phyloP scores from a whole-genome alignment of 495 filamentous ascomycete species.

The Podospora pseudoanserina region DNA sequence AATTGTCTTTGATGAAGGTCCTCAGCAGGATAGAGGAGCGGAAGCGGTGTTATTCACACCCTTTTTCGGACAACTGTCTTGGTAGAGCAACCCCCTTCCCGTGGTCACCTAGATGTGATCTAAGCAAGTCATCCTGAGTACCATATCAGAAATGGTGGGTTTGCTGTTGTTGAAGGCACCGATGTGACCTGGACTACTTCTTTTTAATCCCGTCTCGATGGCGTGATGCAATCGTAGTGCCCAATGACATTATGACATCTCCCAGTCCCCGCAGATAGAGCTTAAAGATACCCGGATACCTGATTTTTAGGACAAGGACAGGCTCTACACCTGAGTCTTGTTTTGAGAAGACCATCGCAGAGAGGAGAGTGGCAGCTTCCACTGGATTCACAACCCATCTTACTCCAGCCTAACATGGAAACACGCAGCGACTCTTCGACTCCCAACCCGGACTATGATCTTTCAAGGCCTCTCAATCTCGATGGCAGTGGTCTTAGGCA shows the following conservation, averaged over 20 bases:
- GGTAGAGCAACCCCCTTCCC: no score
- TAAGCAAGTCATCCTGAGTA: no score
- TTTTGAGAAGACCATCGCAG: no score
- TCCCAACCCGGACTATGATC: conserved; percentile 49
- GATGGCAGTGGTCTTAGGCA: conserved; percentile 51
- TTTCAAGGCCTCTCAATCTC: conserved; percentile 45
- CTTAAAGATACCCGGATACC: background rate
- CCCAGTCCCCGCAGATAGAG: background rate
- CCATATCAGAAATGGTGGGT: no score
- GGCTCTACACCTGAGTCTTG: no score
- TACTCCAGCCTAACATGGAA: background rate
- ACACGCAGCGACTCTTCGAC: no score
- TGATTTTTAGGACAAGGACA: background rate
- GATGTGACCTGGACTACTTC: background rate
- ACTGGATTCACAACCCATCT: no score
- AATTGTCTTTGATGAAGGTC: background rate
- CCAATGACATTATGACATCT: background rate
- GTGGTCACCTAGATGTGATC: no score
- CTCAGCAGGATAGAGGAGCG: background rate
- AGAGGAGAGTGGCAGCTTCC: no score
- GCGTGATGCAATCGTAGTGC: conserved; percentile 4
- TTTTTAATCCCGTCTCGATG: background rate
- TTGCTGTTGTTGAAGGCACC: no score
- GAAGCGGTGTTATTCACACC: background rate
- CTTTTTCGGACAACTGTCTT: background rate